Base-by-base conservation (phyloP, 805 yeast genomes). In the Kodamaea restingae region DNA sequence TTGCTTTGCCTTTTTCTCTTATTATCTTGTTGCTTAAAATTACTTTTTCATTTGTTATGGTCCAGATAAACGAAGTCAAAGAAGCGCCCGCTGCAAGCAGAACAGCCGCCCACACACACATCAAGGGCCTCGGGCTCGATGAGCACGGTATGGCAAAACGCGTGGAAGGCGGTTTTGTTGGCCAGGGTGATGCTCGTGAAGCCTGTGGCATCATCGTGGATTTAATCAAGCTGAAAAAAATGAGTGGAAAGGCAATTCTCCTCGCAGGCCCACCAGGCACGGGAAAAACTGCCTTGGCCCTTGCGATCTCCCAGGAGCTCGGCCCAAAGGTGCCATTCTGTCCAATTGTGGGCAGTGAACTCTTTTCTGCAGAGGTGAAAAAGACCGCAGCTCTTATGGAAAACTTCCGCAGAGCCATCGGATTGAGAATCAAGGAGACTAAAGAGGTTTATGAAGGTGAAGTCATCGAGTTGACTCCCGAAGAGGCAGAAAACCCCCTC, bases 391-490 rank as follows among this genome's bases (percentile, higher is more conserved):
- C 95, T 1, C 68, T 93, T 56, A 90, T 88, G 93, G 98, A 93
- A 64, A 88, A 88, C 58, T 91, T 93, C 67, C 78, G 98, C 68
- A 80, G 95, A 54, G 95, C 98, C 27, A 93, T 93, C 61, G 97
- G 98, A 3, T 75, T 93, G 46, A 79, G 97, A 65, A 88, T 93
- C 58, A 91, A 90, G 61, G 98, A 93, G 65, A 88, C 95, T 17
- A 93, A 93, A 58, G 98, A 93, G 62, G 96, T 93, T 6, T 93
- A 91, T 56, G 98, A 93, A 63, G 98, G 98, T 47, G 98, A 93
- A 63, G 96, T 93, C 36, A 91, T 95, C 18, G 98, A 91, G 60
- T 71, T 91, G 52, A 84, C 91, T 2, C 96, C 96, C 2, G 96
- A 88, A 64, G 98, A 93, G 67, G 84, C 95, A 22, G 97, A 91